phyloP scores from a whole-genome alignment of 1,284 basidiomycete species.

The Naganishia cerealis region DNA sequence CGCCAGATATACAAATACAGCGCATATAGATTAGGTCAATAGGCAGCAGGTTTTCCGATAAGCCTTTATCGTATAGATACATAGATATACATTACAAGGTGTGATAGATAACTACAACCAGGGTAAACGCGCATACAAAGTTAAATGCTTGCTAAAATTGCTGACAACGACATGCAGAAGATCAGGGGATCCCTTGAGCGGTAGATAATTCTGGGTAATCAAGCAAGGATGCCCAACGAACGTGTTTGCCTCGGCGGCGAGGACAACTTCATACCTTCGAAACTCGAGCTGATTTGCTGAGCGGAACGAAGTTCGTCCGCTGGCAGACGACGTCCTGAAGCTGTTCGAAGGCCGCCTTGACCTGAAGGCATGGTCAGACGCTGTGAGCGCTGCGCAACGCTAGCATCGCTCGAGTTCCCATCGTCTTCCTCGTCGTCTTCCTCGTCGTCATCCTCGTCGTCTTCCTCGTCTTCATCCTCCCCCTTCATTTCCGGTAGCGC shows the following conservation, averaged over 20 bases:
- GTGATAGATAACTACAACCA: neutral
- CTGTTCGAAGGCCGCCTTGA: neutral
- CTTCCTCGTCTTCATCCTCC: constrained; percentile 46
- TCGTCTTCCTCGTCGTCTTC: constrained; percentile 59
- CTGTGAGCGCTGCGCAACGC: constrained; percentile 2
- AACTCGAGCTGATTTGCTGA: constrained; percentile 27
- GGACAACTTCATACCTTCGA: constrained; percentile 24
- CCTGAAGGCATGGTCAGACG: neutral
- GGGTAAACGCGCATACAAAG: neutral
- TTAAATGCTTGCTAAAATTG: constrained; percentile 4
- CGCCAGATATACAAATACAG: too few relatives aligned
- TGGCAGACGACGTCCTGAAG: constrained; percentile 15
- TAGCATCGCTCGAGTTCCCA: constrained; percentile 2
- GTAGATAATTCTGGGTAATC: neutral
- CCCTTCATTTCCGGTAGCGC: constrained; percentile 46
- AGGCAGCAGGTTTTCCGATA: too few relatives aligned
- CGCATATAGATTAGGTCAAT: too few relatives aligned
- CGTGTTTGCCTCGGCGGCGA: constrained; percentile 21
- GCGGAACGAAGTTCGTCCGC: constrained; percentile 15
- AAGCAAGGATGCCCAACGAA: constrained; percentile 15
- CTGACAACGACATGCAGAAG: neutral
- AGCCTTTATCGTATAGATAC: too few relatives aligned
- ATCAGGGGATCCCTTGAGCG: neutral
- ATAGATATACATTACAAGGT: too few relatives aligned
- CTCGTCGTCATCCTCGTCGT: constrained; percentile 59